phyloP scores from a whole-genome alignment of 2,329 filamentous ascomycete species.

The Trichoderma simmonsii region DNA sequence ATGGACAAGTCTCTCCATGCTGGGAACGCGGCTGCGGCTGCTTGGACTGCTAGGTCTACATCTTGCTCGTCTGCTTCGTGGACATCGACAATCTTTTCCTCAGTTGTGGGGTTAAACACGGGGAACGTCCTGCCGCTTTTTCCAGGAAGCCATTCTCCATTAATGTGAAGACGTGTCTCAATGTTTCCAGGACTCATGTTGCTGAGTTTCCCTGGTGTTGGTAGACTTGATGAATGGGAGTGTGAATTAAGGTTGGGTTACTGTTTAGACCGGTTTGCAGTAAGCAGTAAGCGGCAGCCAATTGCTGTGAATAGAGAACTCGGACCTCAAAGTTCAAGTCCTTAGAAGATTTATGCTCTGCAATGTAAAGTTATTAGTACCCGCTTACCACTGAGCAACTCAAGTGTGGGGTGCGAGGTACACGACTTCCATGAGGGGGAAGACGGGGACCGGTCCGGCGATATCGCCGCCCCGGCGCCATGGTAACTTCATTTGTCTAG shows the following conservation, averaged over 20 bases:
- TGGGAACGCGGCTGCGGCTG: constrained; percentile 20
- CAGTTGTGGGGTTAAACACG: constrained; percentile 26
- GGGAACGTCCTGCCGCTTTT: constrained; percentile 22
- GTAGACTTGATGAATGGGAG: background rate
- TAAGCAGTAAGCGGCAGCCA: background rate
- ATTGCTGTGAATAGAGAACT: background rate
- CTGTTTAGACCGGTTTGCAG: background rate
- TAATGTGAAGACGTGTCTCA: constrained; percentile 20
- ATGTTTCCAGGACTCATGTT: background rate
- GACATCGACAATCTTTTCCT: constrained; percentile 23
- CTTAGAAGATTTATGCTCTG: background rate
- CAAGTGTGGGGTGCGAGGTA: background rate
- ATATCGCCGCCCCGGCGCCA: background rate
- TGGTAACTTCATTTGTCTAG: background rate
- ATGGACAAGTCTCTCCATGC: constrained; percentile 15
- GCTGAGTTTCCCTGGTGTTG: background rate
- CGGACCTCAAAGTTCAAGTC: background rate
- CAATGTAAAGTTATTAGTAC: background rate
- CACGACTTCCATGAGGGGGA: background rate
- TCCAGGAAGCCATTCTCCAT: constrained; percentile 18
- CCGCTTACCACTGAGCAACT: background rate
- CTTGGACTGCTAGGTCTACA: constrained; percentile 19
- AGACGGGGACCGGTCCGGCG: background rate
- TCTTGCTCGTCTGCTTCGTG: constrained; percentile 20
- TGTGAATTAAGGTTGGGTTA: background rate